Conservation (phyloP, 208 protist species). For the Trypanosoma cruzi region DNA sequence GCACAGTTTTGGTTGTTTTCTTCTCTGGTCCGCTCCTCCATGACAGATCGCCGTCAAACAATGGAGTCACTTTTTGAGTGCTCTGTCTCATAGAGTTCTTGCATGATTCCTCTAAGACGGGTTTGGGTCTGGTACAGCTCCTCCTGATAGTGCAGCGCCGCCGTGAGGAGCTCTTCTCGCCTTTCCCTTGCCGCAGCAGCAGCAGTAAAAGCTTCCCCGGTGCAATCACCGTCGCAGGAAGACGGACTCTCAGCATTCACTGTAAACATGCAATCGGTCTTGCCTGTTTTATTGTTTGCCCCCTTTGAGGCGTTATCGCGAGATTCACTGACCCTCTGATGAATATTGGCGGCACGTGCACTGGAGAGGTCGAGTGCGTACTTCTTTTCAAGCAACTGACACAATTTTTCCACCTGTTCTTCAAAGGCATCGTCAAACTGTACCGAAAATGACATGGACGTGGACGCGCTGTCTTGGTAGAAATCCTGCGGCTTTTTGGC, state of each 20-base stretch:
- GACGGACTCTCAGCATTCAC: neutral
- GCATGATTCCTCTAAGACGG: conserved; percentile 19
- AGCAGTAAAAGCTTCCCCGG: neutral
- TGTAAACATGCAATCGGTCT: neutral
- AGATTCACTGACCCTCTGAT: neutral
- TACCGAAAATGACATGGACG: neutral
- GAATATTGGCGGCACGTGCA: neutral
- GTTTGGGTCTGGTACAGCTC: conserved; percentile 1
- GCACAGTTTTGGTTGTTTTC: neutral
- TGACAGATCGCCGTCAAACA: too few relatives aligned
- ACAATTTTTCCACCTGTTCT: conserved; percentile 18
- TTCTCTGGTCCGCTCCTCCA: too few relatives aligned
- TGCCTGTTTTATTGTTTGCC: neutral
- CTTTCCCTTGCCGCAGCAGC: neutral
- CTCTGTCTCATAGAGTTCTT: conserved; percentile 2
- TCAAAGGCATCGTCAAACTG: conserved; percentile 27
- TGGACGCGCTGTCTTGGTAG: neutral
- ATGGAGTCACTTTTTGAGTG: neutral
- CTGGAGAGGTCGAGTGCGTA: conserved; percentile 22
- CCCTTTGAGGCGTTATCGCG: neutral
- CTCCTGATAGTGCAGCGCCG: conserved; percentile 1
- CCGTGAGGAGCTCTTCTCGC: conserved; percentile 3
- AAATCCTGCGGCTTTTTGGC: neutral
- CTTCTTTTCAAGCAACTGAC: conserved; percentile 20
- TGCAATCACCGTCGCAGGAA: neutral